Percentiles rank a stretch among this genome's conserved stretches.
Conservation (phyloP, 2,329 filamentous ascomycete species). For the Cercospora sp. region DNA sequence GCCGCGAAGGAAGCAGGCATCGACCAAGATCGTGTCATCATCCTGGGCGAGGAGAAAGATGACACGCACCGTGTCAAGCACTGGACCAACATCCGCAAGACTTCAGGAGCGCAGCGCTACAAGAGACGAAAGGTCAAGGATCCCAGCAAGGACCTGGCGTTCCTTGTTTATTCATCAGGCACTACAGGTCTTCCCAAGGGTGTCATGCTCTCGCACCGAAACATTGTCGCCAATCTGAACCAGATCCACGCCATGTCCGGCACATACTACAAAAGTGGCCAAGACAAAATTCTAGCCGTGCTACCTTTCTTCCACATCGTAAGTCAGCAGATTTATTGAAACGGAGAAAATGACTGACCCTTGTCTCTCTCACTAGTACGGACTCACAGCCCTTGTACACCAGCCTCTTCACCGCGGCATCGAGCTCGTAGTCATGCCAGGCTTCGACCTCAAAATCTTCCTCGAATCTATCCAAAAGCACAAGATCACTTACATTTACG, state of each 20-base stretch:
- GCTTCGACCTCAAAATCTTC: slow-evolving; percentile 78
- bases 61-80: slow-evolving; percentile 62
- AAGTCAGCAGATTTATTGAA: neutral
- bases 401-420: slow-evolving; percentile 66
- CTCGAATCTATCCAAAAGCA: slow-evolving; percentile 74
- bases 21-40: slow-evolving; percentile 66
- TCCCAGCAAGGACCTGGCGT: slow-evolving; percentile 71
- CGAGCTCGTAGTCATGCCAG: slow-evolving; percentile 68
- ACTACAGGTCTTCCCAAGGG: slow-evolving; percentile 92
- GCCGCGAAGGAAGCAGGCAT: slow-evolving; percentile 71
- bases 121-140: slow-evolving; percentile 59
- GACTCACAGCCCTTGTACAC: slow-evolving; percentile 72
- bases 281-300: slow-evolving; percentile 74
- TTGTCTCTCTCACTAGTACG: slow-evolving; percentile 54
- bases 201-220: slow-evolving; percentile 80
- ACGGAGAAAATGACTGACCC: neutral
- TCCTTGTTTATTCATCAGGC: slow-evolving; percentile 84
- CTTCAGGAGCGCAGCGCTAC: slow-evolving; percentile 58
- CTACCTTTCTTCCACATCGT: slow-evolving; percentile 84
- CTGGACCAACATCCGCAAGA: slow-evolving; percentile 68
- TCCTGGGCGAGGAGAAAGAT: slow-evolving; percentile 70
- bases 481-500: slow-evolving; percentile 73
- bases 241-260: slow-evolving; percentile 55
- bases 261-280: slow-evolving; percentile 48
- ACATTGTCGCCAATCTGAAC: slow-evolving; percentile 71